Conservation (phyloP, 306 rosid species). For the Dryas octopetala region DNA sequence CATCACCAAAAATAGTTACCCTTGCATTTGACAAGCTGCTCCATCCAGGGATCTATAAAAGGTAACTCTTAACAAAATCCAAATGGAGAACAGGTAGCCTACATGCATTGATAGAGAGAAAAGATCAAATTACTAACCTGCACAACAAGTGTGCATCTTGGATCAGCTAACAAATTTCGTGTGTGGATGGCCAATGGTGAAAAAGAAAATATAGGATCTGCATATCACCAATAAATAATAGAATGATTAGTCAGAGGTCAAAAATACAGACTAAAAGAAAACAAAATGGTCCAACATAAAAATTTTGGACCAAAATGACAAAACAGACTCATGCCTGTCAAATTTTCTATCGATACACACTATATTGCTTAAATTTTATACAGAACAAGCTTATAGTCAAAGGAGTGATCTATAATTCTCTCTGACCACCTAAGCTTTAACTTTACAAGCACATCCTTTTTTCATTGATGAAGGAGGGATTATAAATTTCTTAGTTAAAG, state of each 20-base stretch:
- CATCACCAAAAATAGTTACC: slow-evolving; percentile 97
- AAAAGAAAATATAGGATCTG: slow-evolving; percentile 96
- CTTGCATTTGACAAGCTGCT: slow-evolving; percentile 98
- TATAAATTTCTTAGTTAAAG: background rate
- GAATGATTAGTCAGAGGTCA: background rate
- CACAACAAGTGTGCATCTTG: slow-evolving; percentile 97
- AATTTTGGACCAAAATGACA: background rate
- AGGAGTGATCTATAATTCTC: background rate
- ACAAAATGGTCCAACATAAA: background rate
- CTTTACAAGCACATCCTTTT: background rate
- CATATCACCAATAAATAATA: slow-evolving; percentile 17
- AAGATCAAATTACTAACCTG: slow-evolving; percentile 62
- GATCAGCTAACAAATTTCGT: slow-evolving; percentile 86
- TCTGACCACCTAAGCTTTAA: background rate
- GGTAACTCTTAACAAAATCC: slow-evolving; percentile 38
- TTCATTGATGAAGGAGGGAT: background rate
- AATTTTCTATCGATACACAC: background rate
- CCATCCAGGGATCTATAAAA: slow-evolving; percentile 95
- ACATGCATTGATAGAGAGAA: slow-evolving; percentile 13
- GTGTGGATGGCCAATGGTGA: slow-evolving; percentile 98
- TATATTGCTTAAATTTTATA: background rate
- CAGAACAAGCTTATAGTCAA: background rate
- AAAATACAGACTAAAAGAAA: slow-evolving; percentile 1
- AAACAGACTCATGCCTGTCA: background rate
- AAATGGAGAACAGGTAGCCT: slow-evolving; percentile 28